Evolutionary conservation across 495 filamentous ascomycete species (phyloP).

Genomic region (Pyrenula massariospora): DNA sequence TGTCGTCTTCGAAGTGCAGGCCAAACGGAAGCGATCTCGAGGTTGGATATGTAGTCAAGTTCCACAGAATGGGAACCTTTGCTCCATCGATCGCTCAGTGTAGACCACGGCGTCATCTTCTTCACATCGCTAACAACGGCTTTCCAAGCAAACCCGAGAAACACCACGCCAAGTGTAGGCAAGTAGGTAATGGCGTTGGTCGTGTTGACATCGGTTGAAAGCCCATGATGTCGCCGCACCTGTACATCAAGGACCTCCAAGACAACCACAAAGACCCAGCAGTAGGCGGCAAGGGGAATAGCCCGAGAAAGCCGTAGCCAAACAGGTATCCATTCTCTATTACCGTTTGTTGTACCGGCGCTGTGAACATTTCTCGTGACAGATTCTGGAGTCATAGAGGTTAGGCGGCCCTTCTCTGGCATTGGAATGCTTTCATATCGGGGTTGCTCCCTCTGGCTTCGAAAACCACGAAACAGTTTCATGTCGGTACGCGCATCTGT

Average conservation of each 20-base stretch:
- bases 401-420: no score
- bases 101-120: neutral
- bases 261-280: neutral
- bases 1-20: neutral
- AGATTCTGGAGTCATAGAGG: no score
- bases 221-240: neutral
- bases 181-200: neutral
- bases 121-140: neutral
- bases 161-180: neutral
- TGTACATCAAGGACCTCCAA: neutral
- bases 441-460: no score
- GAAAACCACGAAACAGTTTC: no score
- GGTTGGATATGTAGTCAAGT: neutral
- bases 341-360: no score
- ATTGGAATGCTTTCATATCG: no score
- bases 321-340: neutral
- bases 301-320: neutral
- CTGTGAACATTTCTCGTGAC: no score
- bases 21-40: neutral
- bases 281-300: neutral
- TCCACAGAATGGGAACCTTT: neutral
- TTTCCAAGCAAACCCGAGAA: conserved; percentile 1
- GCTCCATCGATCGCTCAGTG: neutral
- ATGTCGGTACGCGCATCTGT: no score
- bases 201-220: neutral